Evolutionary conservation across 2,329 filamentous ascomycete species (phyloP).

Genomic region (Colletotrichum aenigma): DNA sequence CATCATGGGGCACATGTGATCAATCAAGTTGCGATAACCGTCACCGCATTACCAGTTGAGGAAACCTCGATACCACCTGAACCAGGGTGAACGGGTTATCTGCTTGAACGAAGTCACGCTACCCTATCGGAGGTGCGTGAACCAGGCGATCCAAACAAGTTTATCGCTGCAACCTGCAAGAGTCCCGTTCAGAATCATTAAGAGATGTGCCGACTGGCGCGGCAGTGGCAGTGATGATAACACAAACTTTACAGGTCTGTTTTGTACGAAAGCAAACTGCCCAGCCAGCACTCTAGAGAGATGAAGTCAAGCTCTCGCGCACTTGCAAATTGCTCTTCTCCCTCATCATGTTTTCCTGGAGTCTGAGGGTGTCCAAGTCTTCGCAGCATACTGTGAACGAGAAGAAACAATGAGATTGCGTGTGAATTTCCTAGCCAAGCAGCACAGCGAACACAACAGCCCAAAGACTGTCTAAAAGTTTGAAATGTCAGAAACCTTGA

Average conservation of each 20-base stretch:
- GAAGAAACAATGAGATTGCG: neutral
- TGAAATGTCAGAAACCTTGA: neutral
- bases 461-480: neutral
- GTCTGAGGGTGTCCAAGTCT: neutral
- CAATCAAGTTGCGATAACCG: neutral
- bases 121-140: neutral
- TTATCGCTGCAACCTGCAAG: neutral
- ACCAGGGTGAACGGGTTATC: neutral
- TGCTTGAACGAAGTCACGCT: neutral
- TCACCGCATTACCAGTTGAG: neutral
- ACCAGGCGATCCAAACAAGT: neutral
- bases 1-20: neutral
- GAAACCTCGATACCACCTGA: neutral
- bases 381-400: neutral
- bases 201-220: neutral
- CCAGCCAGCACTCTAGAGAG: rapidly evolving
- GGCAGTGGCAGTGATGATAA: neutral
- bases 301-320: rapidly evolving
- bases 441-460: neutral
- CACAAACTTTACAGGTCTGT: neutral
- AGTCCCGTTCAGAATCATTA: neutral
- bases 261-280: neutral
- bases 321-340: neutral
- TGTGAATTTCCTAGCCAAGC: neutral
- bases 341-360: rapidly evolving